Percentiles rank a stretch among this genome's conserved stretches.
Conservation (phyloP, 306 rosid genomes). For the Ammopiptanthus mongolicus region DNA sequence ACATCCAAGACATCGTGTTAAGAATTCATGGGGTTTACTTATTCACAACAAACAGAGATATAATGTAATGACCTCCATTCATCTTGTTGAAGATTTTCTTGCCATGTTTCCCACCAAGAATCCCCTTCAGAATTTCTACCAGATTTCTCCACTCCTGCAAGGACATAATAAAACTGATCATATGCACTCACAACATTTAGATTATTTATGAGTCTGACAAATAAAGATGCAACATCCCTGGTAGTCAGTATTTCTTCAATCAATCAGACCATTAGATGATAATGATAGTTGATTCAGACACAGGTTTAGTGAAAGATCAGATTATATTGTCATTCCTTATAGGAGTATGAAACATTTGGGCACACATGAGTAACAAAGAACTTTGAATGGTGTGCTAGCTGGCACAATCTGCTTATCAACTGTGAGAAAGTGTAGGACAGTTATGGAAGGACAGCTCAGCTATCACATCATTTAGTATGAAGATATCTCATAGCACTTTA, state of each 20-base stretch:
- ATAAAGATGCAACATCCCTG: neutral
- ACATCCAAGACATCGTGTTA: conserved; percentile 15
- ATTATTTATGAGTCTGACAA: conserved; percentile 11
- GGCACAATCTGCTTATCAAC: conserved; percentile 15
- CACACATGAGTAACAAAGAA: neutral
- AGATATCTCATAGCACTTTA: neutral
- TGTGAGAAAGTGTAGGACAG: neutral
- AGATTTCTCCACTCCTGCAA: conserved; percentile 87
- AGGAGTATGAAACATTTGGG: neutral
- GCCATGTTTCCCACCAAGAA: conserved; percentile 99
- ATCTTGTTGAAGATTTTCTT: conserved; percentile 95
- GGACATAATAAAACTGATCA: conserved; percentile 10
- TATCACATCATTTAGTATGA: neutral
- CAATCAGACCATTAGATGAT: neutral
- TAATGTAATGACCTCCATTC: conserved; percentile 79
- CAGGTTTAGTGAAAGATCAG: neutral
- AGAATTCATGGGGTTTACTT: neutral
- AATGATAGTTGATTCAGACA: conserved; percentile 15
- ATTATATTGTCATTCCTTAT: neutral
- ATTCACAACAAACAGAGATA: conserved; percentile 4
- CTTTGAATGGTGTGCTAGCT: neutral
- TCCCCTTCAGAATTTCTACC: conserved; percentile 92
- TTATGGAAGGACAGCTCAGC: neutral
- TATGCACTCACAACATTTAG: neutral
- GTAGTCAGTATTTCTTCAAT: conserved; percentile 6